These are phyloP conservation scores for Ophiostoma australiae DNA, from an alignment of 2,329 filamentous ascomycete species.

Conservation along the genomic window DNA sequence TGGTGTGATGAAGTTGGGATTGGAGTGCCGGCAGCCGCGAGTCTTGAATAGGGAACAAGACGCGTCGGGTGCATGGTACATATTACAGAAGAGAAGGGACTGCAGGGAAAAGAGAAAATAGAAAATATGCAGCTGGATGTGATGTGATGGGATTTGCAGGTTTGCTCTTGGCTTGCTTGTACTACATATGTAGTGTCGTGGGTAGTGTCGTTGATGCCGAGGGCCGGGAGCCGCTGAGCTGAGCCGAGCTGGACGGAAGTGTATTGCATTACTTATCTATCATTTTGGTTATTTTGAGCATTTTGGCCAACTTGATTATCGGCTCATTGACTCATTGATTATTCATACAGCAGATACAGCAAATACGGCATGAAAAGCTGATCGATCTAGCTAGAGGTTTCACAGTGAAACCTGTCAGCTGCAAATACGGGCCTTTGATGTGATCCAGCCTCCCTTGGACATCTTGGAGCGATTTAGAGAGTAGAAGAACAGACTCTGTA, in stretches of 20 bases:
- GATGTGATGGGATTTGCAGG: background rate
- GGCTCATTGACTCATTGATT: background rate
- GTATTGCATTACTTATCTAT: background rate
- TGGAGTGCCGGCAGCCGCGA: slow-evolving; percentile 7
- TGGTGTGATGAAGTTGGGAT: background rate
- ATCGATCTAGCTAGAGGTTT: background rate
- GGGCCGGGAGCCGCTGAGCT: background rate
- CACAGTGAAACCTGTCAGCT: slow-evolving; percentile 8
- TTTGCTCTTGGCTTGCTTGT: background rate
- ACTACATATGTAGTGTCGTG: too few species aligned
- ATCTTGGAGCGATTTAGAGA: background rate
- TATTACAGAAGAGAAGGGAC: background rate
- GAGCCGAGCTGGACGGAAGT: background rate
- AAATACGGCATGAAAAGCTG: too few species aligned
- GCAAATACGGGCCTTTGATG: background rate
- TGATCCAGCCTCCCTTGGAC: background rate
- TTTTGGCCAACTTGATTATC: background rate
- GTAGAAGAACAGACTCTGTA: too few species aligned
- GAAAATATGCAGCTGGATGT: background rate
- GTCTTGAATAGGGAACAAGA: slow-evolving; percentile 1
- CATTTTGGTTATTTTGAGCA: background rate
- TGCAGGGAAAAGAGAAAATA: background rate
- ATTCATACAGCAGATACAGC: too few species aligned
- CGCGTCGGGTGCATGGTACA: background rate
- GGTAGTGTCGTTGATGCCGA: background rate